phyloP scores from a whole-genome alignment of 2,329 filamentous ascomycete species.

The Botrytis squamosa region DNA sequence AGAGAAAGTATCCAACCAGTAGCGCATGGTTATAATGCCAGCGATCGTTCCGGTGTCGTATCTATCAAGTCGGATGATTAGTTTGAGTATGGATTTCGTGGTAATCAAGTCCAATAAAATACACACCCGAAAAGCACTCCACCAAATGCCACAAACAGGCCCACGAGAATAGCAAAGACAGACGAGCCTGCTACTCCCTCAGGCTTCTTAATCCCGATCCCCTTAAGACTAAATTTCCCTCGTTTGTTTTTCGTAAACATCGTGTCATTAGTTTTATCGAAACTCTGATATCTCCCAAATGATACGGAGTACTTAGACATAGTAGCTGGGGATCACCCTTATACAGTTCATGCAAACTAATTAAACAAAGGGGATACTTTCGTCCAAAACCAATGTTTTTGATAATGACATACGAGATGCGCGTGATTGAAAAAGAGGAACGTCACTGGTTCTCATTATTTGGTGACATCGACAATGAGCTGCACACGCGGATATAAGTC shows the following conservation, averaged over 20 bases:
- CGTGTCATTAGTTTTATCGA: background rate
- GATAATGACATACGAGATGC: background rate
- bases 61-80: conserved; percentile 24
- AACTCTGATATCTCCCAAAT: background rate
- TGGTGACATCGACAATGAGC: background rate
- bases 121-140: conserved; percentile 57
- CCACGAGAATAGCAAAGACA: conserved; percentile 60
- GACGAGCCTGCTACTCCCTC: conserved; percentile 53
- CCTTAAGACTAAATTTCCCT: background rate
- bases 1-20: conserved; percentile 52
- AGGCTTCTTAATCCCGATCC: conserved; percentile 45
- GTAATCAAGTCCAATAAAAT: background rate
- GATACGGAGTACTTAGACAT: background rate
- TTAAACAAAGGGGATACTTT: background rate
- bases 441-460: background rate
- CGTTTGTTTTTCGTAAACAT: conserved; percentile 4
- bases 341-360: background rate
- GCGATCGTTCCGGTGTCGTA: conserved; percentile 61
- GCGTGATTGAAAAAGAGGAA: background rate
- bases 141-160: conserved; percentile 60
- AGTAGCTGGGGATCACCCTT: background rate
- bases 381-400: background rate
- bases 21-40: conserved; percentile 55
- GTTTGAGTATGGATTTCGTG: background rate
- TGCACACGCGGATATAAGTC: background rate